Base-by-base conservation (phyloP, 306 rosid genomes). In the Crotalaria pallida region DNA sequence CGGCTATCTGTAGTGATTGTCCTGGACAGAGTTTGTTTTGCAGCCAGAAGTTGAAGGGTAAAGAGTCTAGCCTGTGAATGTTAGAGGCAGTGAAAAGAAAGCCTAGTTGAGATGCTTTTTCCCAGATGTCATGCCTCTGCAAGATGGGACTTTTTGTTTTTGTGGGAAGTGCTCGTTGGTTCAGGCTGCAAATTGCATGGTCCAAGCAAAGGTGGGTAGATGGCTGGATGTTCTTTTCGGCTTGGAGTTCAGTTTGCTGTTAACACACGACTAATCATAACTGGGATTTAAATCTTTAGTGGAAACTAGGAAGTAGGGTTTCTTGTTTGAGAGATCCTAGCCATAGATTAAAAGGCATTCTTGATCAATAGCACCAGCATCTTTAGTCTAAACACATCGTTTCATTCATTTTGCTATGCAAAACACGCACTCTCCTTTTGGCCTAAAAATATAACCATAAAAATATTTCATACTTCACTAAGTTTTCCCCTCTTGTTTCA, bases 41-140 rank as follows among this genome's bases (percentile, higher is more conserved):
- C 86, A 69, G n/a, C n/a, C n/a, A n/a, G 78, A 83, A 76, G 49
- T 78, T 63, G 61, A 67, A 44, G 66, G 17, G 51, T 65, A 38
- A 41, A 34, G 47, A 40, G 64, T 63, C 49, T 58, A 43, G 60
- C 34, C 19, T 10, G 24, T 59, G 69, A 72, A 64, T 47, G 52
- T 34, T 66, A 79, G 71, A 58, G 71, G 70, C 43, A 58, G 31
- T 34, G 23, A 75, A 62, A 58, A 53, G 50, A 65, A 59, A 44
- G 13, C 27, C 27, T 48, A 36, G 21, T 13, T 62, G 43, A 34
- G 26, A 26, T 29, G 31, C 45, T 7, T 45, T 55, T 60, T 44
- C 55, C 33, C 68, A 61, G 51, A 43, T 38, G 19, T 7, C 69
- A 67, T 43, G 50, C 45, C 15, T 16, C 44, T 45, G 13, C 27